phyloP scores from a whole-genome alignment of 805 yeast genomes.

The Kregervanrija delftensis region DNA sequence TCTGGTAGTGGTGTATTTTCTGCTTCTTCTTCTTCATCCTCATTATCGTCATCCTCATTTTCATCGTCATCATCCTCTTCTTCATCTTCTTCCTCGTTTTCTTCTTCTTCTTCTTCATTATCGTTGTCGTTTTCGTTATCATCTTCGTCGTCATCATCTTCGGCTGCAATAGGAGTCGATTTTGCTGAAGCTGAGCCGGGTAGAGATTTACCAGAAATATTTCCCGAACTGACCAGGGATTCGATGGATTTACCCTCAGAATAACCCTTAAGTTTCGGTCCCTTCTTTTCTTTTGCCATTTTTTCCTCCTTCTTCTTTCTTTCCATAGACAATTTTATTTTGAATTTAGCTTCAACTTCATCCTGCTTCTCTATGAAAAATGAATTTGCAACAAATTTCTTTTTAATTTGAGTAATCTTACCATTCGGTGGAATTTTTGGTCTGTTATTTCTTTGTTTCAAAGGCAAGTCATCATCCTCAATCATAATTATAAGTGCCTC shows the following conservation, averaged over 20 bases:
- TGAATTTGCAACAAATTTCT: constrained; percentile 46
- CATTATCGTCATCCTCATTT: constrained; percentile 3
- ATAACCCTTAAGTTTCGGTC: no score
- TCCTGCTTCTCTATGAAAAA: constrained; percentile 44
- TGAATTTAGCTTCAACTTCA: constrained; percentile 7
- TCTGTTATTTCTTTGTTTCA: constrained; percentile 64
- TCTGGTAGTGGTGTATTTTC: no score
- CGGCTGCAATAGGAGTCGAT: background rate
- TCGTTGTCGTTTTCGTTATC: background rate
- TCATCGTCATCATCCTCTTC: constrained; percentile 7
- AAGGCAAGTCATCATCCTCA: constrained; percentile 83
- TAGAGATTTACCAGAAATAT: no score
- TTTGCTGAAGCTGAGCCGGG: no score
- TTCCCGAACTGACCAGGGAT: no score
- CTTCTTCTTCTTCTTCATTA: background rate
- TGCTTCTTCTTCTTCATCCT: background rate
- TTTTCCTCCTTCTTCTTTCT: background rate
- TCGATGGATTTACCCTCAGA: no score
- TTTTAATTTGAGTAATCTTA: constrained; percentile 65
- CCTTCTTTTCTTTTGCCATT: no score
- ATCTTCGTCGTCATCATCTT: background rate
- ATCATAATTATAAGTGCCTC: constrained; percentile 45
- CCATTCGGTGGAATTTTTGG: constrained; percentile 91
- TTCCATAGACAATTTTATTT: background rate
- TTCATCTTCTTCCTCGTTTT: constrained; percentile 5